phyloP scores from a whole-genome alignment of 176 grass and related monocot species.

The Musa itinerans region DNA sequence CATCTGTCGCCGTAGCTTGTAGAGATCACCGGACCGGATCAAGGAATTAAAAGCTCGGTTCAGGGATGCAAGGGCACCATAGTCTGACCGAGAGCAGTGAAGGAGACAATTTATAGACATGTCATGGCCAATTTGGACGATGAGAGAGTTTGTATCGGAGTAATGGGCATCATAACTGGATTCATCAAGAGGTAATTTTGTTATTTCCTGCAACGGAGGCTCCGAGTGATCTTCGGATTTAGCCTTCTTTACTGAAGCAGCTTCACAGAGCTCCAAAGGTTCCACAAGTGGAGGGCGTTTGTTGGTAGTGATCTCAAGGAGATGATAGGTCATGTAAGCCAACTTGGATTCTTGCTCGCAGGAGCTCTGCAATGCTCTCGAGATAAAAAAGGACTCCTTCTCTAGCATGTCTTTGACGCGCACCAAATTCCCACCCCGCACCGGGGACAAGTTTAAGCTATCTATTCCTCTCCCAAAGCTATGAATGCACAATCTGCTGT shows the following conservation, averaged over 20 bases:
- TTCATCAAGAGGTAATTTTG: background rate
- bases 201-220: background rate
- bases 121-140: background rate
- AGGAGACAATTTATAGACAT: background rate
- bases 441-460: no score
- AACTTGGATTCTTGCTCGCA: slow-evolving; percentile 8
- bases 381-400: background rate
- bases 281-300: background rate
- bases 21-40: background rate
- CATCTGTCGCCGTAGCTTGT: background rate
- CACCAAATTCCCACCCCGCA: background rate
- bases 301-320: background rate
- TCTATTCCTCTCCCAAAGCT: background rate
- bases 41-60: background rate
- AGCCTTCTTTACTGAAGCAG: background rate
- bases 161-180: background rate
- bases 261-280: background rate
- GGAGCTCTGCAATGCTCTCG: slow-evolving; percentile 2
- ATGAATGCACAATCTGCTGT: background rate
- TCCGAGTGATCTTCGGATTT: background rate
- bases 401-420: background rate
- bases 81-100: background rate
- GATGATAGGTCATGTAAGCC: slow-evolving; percentile 7
- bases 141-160: background rate
- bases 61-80: background rate